These are phyloP conservation scores for Luzula sylvatica DNA, from an alignment of 176 grass and related monocot genomes.

Conservation along the genomic window DNA sequence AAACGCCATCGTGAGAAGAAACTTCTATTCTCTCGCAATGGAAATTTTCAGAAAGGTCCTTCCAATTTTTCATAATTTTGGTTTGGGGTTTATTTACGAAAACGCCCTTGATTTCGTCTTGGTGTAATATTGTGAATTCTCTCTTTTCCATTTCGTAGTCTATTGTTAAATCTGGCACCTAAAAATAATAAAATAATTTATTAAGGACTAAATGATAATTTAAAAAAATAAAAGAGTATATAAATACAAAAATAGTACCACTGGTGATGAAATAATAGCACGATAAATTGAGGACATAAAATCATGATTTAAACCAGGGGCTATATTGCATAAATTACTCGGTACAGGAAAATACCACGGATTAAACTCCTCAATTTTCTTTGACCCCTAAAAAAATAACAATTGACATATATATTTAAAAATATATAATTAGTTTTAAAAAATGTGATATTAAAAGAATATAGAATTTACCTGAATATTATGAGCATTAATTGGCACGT, in stretches of 20 bases:
- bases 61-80: conserved; percentile 48
- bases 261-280: conserved; percentile 66
- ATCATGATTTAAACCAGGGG: conserved; percentile 71
- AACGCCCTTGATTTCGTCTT: conserved; percentile 56
- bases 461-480: conserved; percentile 51
- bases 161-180: conserved; percentile 84
- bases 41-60: conserved; percentile 59
- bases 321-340: conserved; percentile 48
- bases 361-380: conserved; percentile 49
- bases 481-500: conserved; percentile 53
- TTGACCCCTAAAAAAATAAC: conserved; percentile 33
- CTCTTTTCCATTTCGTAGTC: conserved; percentile 72
- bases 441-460: not conserved
- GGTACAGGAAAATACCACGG: conserved; percentile 84
- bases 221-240: not conserved
- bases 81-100: conserved; percentile 27
- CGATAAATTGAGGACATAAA: conserved; percentile 76
- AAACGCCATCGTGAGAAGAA: conserved; percentile 58
- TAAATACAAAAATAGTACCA: conserved; percentile 42
- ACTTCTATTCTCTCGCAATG: conserved; percentile 59
- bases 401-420: conserved; percentile 12
- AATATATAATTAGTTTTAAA: conserved; percentile 2
- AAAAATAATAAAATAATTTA: conserved; percentile 11
- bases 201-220: not conserved
- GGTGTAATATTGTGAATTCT: conserved; percentile 56